Conservation (phyloP, 495 filamentous ascomycete genomes). For the Clavariopsis aquatica region DNA sequence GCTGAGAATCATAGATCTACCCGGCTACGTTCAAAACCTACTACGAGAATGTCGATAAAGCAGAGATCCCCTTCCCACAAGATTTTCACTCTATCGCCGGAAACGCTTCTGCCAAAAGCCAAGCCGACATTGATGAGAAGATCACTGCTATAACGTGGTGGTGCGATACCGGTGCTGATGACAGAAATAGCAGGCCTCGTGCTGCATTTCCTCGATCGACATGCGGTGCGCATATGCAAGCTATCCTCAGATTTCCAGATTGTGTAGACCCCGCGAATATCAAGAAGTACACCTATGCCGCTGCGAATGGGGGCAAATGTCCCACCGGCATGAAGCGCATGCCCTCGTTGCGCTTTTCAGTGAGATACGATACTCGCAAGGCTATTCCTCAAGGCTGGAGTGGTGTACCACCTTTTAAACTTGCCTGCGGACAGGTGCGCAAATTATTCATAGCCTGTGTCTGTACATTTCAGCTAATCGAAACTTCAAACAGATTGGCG, state of each 20-base stretch:
- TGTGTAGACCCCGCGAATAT: slow-evolving; percentile 18
- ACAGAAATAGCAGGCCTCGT: slow-evolving; percentile 7
- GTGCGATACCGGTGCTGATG: slow-evolving; percentile 24
- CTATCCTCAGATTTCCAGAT: slow-evolving; percentile 20
- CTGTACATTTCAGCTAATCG: not conserved
- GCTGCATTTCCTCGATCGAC: slow-evolving; percentile 20
- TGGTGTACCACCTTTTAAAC: slow-evolving; percentile 22
- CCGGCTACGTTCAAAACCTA: slow-evolving; percentile 30
- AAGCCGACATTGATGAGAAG: slow-evolving; percentile 26
- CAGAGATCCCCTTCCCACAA: slow-evolving; percentile 24
- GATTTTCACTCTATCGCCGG: slow-evolving; percentile 23
- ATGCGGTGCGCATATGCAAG: slow-evolving; percentile 27
- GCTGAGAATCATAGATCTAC: slow-evolving; percentile 9
- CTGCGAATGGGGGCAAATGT: slow-evolving; percentile 21
- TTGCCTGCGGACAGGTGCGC: slow-evolving; percentile 23
- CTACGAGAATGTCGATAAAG: slow-evolving; percentile 27
- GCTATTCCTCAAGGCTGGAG: slow-evolving; percentile 28
- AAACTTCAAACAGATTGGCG: slow-evolving; percentile 15
- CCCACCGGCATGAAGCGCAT: slow-evolving; percentile 21
- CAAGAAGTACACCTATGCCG: slow-evolving; percentile 23
- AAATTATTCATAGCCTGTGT: not conserved
- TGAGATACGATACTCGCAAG: slow-evolving; percentile 23
- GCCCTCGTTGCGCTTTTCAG: slow-evolving; percentile 10
- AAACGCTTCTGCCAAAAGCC: slow-evolving; percentile 20
- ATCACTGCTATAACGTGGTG: slow-evolving; percentile 22